A percentile compares a stretch with the other conserved stretches of the same genome.
phyloP scores from a whole-genome alignment of 1,284 basidiomycete genomes.

The Termitomyces sp. region DNA sequence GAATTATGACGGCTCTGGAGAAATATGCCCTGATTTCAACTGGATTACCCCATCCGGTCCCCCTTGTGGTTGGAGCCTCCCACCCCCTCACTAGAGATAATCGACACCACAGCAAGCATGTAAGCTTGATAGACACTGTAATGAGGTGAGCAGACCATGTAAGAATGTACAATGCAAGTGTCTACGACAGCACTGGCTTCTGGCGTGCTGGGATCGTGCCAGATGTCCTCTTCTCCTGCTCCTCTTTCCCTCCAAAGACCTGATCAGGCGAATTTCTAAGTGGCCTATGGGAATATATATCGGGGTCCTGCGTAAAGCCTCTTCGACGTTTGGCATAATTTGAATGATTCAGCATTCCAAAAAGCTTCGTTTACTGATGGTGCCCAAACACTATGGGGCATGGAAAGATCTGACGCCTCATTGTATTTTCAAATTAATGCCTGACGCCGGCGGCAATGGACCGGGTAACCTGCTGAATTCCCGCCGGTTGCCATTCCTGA shows the following conservation, averaged over 20 bases:
- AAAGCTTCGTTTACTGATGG: too few relatives aligned
- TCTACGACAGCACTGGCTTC: not conserved
- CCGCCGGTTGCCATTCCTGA: constrained; percentile 5
- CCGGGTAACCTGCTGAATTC: constrained; percentile 2
- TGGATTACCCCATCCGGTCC: not conserved
- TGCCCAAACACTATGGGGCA: not conserved
- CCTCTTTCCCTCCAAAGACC: too few relatives aligned
- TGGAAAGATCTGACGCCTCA: not conserved
- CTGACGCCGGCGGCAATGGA: constrained; percentile 11
- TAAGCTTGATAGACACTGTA: not conserved
- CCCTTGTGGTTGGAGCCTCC: not conserved
- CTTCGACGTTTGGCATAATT: too few relatives aligned
- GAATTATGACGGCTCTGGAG: too few relatives aligned
- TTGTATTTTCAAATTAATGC: not conserved
- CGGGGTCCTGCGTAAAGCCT: too few relatives aligned
- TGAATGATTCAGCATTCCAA: too few relatives aligned
- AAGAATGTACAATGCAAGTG: not conserved
- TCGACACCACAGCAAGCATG: not conserved
- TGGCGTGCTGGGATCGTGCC: not conserved
- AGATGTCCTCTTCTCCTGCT: not conserved
- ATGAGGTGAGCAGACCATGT: too few relatives aligned
- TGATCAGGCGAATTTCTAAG: too few relatives aligned
- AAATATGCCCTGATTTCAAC: not conserved
- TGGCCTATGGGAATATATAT: too few relatives aligned
- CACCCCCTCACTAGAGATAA: not conserved